These are phyloP conservation scores for Coemansia sp. DNA, from an alignment of 192 early-diverging fungal species.

Conservation along the genomic window DNA sequence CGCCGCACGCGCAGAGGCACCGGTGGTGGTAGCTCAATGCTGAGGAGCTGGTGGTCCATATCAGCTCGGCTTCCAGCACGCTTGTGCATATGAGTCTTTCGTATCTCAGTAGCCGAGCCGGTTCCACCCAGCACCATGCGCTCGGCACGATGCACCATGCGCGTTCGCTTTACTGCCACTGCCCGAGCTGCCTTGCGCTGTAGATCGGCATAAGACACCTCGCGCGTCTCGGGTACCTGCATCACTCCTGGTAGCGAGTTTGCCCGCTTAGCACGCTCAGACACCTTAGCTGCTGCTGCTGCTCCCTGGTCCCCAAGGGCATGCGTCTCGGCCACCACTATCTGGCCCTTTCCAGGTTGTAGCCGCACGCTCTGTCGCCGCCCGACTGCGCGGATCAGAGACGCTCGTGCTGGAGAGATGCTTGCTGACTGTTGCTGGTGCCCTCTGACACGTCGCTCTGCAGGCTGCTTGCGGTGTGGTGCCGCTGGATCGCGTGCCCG, in stretches of 20 bases:
- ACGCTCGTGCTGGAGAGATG: conserved; percentile 49
- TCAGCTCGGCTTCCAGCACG: conserved; percentile 41
- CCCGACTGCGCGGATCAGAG: conserved; percentile 50
- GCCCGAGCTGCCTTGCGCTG: conserved; percentile 38
- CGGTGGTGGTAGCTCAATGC: conserved; percentile 47
- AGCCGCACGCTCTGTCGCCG: conserved; percentile 52
- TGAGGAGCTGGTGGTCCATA: conserved; percentile 48
- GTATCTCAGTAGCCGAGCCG: background rate
- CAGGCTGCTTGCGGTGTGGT: conserved; percentile 28
- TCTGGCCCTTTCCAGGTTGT: conserved; percentile 50
- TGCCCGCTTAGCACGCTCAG: conserved; percentile 43
- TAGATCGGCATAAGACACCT: conserved; percentile 47
- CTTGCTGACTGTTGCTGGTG: background rate
- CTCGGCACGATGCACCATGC: conserved; percentile 25
- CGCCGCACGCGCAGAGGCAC: conserved; percentile 54
- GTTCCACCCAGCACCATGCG: conserved; percentile 44
- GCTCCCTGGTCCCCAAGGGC: conserved; percentile 9
- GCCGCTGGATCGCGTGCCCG: conserved; percentile 53
- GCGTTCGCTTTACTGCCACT: conserved; percentile 22
- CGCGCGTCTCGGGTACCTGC: conserved; percentile 50
- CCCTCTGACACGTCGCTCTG: conserved; percentile 6
- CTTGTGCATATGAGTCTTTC: conserved; percentile 17
- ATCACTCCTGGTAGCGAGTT: conserved; percentile 49
- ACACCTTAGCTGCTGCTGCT: conserved; percentile 1
- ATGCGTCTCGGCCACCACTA: conserved; percentile 46